Conservation (phyloP, 2,329 filamentous ascomycete species). For the Tolypocladium tundrense region DNA sequence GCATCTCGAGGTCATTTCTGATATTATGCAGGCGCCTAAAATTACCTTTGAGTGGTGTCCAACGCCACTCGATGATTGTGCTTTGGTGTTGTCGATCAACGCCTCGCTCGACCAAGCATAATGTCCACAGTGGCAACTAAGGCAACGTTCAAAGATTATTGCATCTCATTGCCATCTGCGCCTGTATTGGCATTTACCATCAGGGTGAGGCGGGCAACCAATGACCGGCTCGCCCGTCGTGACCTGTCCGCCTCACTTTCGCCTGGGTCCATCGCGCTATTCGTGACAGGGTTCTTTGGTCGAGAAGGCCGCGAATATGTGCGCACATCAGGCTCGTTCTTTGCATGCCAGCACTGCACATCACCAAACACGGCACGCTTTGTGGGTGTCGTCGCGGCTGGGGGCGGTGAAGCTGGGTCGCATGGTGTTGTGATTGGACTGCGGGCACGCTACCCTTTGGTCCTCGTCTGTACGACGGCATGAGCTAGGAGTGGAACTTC, state of each 20-base stretch:
- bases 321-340: background rate
- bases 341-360: constrained; percentile 1
- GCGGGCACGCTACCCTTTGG: background rate
- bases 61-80: background rate
- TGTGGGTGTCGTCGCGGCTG: background rate
- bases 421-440: background rate
- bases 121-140: background rate
- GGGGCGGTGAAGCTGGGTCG: constrained; percentile 1
- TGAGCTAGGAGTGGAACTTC: background rate
- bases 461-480: background rate
- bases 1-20: background rate
- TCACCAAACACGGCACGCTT: background rate
- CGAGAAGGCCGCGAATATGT: background rate
- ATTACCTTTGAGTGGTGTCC: background rate
- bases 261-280: background rate
- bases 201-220: background rate
- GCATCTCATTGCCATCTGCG: background rate
- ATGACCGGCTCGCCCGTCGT: background rate
- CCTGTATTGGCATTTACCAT: background rate
- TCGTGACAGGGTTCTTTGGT: background rate
- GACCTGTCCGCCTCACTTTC: constrained; percentile 3
- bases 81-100: background rate
- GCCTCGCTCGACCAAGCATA: background rate
- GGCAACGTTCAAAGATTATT: background rate
- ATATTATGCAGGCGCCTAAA: background rate